These are phyloP conservation scores for Hyphopichia fennica DNA, from an alignment of 1,139 yeast genomes.

Conservation along the genomic window DNA sequence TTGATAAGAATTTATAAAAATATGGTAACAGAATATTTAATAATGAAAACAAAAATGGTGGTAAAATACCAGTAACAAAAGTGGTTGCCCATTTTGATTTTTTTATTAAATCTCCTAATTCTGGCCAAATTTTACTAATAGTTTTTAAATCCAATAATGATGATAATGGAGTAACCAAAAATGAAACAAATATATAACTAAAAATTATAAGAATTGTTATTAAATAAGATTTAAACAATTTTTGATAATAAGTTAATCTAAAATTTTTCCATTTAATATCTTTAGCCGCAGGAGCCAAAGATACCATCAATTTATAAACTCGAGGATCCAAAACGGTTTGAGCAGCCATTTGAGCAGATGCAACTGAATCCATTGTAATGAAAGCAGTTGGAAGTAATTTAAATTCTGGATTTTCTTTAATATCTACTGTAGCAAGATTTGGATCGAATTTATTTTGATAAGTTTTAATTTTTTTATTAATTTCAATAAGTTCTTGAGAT, in stretches of 20 bases:
- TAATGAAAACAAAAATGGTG: constrained; percentile 71
- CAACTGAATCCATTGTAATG: constrained; percentile 80
- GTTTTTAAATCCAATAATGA: constrained; percentile 71
- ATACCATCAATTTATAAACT: constrained; percentile 67
- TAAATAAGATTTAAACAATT: constrained; percentile 55
- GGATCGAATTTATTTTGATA: constrained; percentile 34
- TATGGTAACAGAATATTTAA: constrained; percentile 69
- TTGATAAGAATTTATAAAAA: constrained; percentile 64
- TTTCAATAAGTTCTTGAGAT: constrained; percentile 20
- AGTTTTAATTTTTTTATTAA: constrained; percentile 28
- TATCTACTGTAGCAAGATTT: constrained; percentile 24
- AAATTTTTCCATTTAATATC: constrained; percentile 78
- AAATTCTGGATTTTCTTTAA: constrained; percentile 26
- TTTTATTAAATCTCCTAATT: constrained; percentile 58
- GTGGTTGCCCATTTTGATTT: constrained; percentile 69
- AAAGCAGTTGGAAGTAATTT: constrained; percentile 65
- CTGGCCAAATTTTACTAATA: constrained; percentile 72
- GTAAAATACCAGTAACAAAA: constrained; percentile 71
- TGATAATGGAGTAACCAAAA: constrained; percentile 74
- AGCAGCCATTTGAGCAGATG: constrained; percentile 84
- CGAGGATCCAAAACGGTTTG: constrained; percentile 80
- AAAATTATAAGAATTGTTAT: constrained; percentile 64
- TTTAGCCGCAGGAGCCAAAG: constrained; percentile 78
- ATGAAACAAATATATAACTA: constrained; percentile 61
- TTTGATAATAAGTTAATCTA: constrained; percentile 56